Evolutionary conservation across 23 red algal species (phyloP).

Genomic region (Agarophyton chilense): DNA sequence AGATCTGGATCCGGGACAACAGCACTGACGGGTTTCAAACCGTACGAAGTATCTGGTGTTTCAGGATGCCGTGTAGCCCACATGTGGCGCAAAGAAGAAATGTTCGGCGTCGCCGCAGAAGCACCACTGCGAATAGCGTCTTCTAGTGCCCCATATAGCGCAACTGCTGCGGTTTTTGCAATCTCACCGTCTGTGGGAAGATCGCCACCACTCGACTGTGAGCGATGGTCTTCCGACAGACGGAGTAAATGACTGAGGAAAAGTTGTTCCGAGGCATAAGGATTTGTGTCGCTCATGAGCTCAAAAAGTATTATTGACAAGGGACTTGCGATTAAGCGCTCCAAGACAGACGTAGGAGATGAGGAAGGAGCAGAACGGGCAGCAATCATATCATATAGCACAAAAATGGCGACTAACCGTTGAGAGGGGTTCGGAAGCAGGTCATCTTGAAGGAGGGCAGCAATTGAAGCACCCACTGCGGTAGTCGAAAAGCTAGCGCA

Average conservation of each 20-base stretch:
- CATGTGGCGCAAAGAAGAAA: constrained; percentile 31
- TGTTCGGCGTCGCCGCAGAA: constrained; percentile 41
- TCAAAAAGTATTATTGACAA: constrained; percentile 61
- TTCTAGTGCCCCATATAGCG: constrained; percentile 49
- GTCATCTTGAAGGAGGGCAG: constrained; percentile 67
- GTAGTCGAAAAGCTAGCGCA: background rate
- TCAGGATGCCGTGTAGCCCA: constrained; percentile 56
- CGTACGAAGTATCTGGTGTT: background rate
- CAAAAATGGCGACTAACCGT: constrained; percentile 57
- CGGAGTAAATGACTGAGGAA: constrained; percentile 63
- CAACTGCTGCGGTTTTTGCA: constrained; percentile 26
- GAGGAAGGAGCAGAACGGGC: constrained; percentile 14
- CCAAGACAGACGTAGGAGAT: constrained; percentile 31
- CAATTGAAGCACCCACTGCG: constrained; percentile 44
- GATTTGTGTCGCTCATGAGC: constrained; percentile 29
- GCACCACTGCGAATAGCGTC: constrained; percentile 59
- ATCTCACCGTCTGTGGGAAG: constrained; percentile 43
- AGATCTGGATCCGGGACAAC: constrained; percentile 48
- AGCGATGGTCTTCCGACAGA: constrained; percentile 7
- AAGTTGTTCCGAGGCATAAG: constrained; percentile 39
- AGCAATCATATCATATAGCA: constrained; percentile 71
- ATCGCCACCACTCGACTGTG: constrained; percentile 29
- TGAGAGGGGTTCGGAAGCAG: constrained; percentile 53
- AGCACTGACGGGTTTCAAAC: constrained; percentile 47
- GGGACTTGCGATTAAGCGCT: constrained; percentile 48